Conservation (phyloP, 495 filamentous ascomycete genomes). For the Jackrogersella minutella region DNA sequence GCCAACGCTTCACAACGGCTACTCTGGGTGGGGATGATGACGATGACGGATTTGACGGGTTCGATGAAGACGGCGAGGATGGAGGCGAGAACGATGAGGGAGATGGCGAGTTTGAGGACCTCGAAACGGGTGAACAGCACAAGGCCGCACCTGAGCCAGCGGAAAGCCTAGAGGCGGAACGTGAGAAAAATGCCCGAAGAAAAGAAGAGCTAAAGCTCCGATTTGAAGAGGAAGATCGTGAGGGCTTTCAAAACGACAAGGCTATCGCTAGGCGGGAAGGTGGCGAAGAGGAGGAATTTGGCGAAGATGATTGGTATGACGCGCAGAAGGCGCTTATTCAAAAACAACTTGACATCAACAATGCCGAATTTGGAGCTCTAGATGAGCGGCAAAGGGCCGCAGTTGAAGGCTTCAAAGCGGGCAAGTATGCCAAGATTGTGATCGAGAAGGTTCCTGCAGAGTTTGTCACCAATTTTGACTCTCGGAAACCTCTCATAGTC, state of each 20-base stretch:
- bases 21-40: slow-evolving; percentile 63
- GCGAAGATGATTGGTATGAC: slow-evolving; percentile 98
- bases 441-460: slow-evolving; percentile 89
- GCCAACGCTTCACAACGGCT: slow-evolving; percentile 75
- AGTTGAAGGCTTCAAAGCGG: slow-evolving; percentile 91
- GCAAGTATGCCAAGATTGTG: slow-evolving; percentile 90
- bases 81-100: slow-evolving; percentile 86
- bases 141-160: slow-evolving; percentile 46
- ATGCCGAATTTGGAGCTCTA: slow-evolving; percentile 84
- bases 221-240: slow-evolving; percentile 96
- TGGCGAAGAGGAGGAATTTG: slow-evolving; percentile 76
- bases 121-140: slow-evolving; percentile 77
- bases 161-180: slow-evolving; percentile 75
- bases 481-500: slow-evolving; percentile 84
- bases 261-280: slow-evolving; percentile 70
- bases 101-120: slow-evolving; percentile 88
- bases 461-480: slow-evolving; percentile 87
- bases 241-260: slow-evolving; percentile 89
- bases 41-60: slow-evolving; percentile 52
- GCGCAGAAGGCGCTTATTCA: slow-evolving; percentile 92
- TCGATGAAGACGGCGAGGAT: slow-evolving; percentile 64
- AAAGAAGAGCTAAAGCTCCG: slow-evolving; percentile 95
- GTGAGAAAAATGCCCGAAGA: slow-evolving; percentile 85
- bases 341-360: slow-evolving; percentile 95
- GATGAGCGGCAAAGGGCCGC: slow-evolving; percentile 80